A percentile compares a stretch with the other conserved stretches of the same genome.
These are phyloP conservation scores for Sporothrix schenckii DNA, from an alignment of 2,329 filamentous ascomycete genomes.

Conservation along the genomic window DNA sequence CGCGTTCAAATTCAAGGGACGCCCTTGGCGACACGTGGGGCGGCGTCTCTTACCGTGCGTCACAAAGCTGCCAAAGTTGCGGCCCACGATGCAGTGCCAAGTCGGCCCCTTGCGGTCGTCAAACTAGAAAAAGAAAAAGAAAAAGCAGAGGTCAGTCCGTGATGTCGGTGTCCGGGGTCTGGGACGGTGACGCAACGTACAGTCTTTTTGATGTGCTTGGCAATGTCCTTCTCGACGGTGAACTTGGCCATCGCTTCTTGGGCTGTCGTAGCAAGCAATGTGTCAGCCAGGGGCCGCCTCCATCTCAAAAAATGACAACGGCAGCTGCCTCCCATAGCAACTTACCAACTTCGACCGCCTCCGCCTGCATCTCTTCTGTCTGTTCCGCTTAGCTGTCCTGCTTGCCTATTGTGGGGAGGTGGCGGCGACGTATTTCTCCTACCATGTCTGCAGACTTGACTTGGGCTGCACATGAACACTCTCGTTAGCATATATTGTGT, in stretches of 20 bases:
- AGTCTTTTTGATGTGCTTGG: slow-evolving; percentile 92
- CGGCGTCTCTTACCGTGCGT: slow-evolving; percentile 74
- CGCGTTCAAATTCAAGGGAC: too few relatives aligned
- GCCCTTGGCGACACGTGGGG: too few relatives aligned
- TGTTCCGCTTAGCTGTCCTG: slow-evolving; percentile 44
- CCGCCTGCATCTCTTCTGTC: slow-evolving; percentile 97
- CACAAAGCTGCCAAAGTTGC: slow-evolving; percentile 98
- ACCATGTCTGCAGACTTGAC: slow-evolving; percentile 99
- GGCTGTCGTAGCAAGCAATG: slow-evolving; percentile 45
- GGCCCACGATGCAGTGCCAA: slow-evolving; percentile 98
- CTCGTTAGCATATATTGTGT: slow-evolving; percentile 13
- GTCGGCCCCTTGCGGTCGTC: slow-evolving; percentile 96
- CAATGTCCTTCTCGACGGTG: slow-evolving; percentile 77
- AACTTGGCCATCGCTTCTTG: slow-evolving; percentile 66
- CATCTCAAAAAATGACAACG: too few relatives aligned
- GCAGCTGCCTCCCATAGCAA: slow-evolving; percentile 35
- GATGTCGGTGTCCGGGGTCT: not conserved
- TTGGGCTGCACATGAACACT: slow-evolving; percentile 66
- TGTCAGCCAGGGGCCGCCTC: not conserved
- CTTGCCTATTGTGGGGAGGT: not conserved
- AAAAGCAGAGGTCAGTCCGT: not conserved
- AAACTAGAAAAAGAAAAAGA: slow-evolving; percentile 61
- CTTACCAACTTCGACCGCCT: slow-evolving; percentile 94
- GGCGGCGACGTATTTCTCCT: slow-evolving; percentile 36
- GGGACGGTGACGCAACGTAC: slow-evolving; percentile 51